Percentiles rank a stretch among this genome's conserved stretches.
Evolutionary conservation across 1,139 yeast species (phyloP).

Genomic region (Suzukiozyma palmioleophila): DNA sequence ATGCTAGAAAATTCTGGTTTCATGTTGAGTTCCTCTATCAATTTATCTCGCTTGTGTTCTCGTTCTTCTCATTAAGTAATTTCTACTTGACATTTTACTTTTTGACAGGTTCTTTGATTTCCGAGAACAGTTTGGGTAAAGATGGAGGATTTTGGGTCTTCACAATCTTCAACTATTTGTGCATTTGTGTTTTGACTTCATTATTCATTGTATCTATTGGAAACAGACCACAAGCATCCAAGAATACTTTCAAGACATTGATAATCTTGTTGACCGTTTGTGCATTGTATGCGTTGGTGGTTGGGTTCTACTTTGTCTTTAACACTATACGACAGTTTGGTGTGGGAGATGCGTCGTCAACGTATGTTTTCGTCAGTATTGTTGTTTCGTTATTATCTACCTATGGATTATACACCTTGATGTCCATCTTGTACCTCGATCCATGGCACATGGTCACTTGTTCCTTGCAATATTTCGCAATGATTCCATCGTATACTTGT

Average conservation of each 20-base stretch:
- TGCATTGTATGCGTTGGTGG: slow-evolving; percentile 74
- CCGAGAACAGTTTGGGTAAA: slow-evolving; percentile 48
- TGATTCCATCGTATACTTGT: slow-evolving; percentile 89
- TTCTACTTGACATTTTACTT: slow-evolving; percentile 89
- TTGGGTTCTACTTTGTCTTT: slow-evolving; percentile 78
- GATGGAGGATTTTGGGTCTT: slow-evolving; percentile 76
- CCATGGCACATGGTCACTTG: slow-evolving; percentile 95
- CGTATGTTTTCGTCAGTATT: slow-evolving; percentile 65
- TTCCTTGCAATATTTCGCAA: slow-evolving; percentile 75
- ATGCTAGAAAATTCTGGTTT: slow-evolving; percentile 67
- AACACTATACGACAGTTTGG: slow-evolving; percentile 44
- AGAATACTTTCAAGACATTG: slow-evolving; percentile 62
- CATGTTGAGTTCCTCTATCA: slow-evolving; percentile 85
- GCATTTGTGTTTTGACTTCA: slow-evolving; percentile 76
- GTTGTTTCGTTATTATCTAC: slow-evolving; percentile 87
- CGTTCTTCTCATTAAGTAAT: slow-evolving; percentile 87
- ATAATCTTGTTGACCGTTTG: slow-evolving; percentile 72
- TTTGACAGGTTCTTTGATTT: slow-evolving; percentile 79
- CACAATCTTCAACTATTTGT: slow-evolving; percentile 77
- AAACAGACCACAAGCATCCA: slow-evolving; percentile 88
- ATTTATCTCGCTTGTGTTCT: slow-evolving; percentile 66
- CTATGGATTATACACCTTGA: slow-evolving; percentile 77
- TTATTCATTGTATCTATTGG: slow-evolving; percentile 92
- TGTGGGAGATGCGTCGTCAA: slow-evolving; percentile 36
- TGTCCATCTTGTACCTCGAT: slow-evolving; percentile 78